These are phyloP conservation scores for Syncephalastrum sp. DNA, from an alignment of 371 early-diverging fungal genomes.

Conservation along the genomic window DNA sequence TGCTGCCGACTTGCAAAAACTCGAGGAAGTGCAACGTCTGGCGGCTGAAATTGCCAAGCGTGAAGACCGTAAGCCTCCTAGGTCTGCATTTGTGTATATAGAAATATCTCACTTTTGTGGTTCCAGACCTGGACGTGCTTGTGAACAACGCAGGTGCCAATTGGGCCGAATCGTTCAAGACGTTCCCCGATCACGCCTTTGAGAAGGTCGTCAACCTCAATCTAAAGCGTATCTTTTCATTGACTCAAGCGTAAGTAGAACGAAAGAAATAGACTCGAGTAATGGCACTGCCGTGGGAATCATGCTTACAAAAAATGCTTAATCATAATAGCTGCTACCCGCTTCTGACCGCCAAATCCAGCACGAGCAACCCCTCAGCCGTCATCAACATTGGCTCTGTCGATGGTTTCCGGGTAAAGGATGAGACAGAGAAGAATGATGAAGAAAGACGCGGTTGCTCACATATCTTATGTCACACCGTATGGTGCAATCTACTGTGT, in stretches of 20 bases:
- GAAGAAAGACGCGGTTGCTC: slow-evolving; percentile 1
- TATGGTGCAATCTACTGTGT: too few relatives aligned
- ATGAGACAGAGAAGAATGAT: not conserved
- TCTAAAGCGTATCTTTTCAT: slow-evolving; percentile 76
- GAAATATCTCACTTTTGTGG: not conserved
- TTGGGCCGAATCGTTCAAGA: slow-evolving; percentile 56
- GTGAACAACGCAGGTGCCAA: slow-evolving; percentile 85
- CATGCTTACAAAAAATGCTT: not conserved
- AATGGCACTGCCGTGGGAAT: not conserved
- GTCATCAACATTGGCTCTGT: slow-evolving; percentile 70
- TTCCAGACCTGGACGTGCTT: slow-evolving; percentile 72
- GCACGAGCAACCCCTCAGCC: slow-evolving; percentile 34
- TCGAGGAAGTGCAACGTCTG: slow-evolving; percentile 56
- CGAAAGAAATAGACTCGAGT: not conserved
- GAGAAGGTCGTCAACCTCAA: slow-evolving; percentile 83
- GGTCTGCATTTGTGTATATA: too few relatives aligned
- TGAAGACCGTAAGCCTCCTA: slow-evolving; percentile 54
- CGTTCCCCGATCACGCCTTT: slow-evolving; percentile 65
- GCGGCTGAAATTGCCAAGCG: slow-evolving; percentile 53
- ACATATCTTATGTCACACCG: not conserved
- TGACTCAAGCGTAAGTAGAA: slow-evolving; percentile 69
- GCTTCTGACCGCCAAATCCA: slow-evolving; percentile 63
- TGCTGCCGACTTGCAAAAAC: slow-evolving; percentile 73
- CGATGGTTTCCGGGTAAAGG: slow-evolving; percentile 58
- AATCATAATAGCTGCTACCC: slow-evolving; percentile 57